Conservation (phyloP, 1,284 basidiomycete species). For the Mycena citricolor region DNA sequence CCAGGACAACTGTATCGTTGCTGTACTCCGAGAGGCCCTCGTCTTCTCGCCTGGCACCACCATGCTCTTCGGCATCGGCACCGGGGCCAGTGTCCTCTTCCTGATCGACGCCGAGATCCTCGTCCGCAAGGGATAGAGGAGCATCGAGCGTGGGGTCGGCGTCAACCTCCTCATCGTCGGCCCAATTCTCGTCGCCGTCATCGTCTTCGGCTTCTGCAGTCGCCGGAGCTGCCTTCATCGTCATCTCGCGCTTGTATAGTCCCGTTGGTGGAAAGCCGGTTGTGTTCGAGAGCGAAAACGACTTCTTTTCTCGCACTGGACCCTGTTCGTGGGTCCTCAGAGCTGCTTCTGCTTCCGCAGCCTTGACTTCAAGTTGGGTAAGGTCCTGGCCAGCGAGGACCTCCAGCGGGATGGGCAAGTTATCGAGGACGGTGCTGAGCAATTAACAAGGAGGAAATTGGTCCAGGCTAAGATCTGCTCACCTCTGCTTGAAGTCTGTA, state of each 20-base stretch:
- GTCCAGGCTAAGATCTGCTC: neutral
- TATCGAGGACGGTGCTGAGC: constrained; percentile 9
- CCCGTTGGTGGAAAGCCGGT: no score
- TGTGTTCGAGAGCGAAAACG: neutral
- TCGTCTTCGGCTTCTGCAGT: constrained; percentile 4
- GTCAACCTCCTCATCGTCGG: neutral
- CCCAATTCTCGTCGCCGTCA: constrained; percentile 2
- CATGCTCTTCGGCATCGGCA: neutral
- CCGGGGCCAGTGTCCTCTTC: neutral
- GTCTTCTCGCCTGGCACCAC: neutral
- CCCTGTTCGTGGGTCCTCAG: constrained; percentile 7
- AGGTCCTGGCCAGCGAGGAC: constrained; percentile 39
- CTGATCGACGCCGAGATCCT: constrained; percentile 15
- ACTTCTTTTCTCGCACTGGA: neutral
- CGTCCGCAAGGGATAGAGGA: constrained; percentile 15
- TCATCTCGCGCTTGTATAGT: constrained; percentile 9
- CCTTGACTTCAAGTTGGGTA: constrained; percentile 32
- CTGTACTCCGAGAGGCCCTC: constrained; percentile 6
- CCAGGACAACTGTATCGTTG: constrained; percentile 36
- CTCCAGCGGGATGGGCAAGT: constrained; percentile 36
- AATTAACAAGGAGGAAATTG: neutral
- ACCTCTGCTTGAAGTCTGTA: constrained; percentile 41
- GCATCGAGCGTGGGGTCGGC: constrained; percentile 1
- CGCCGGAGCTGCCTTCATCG: constrained; percentile 12
- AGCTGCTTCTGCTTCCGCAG: constrained; percentile 12